Conservation (phyloP, 2,329 filamentous ascomycete genomes). For the Diplodia intermedia region DNA sequence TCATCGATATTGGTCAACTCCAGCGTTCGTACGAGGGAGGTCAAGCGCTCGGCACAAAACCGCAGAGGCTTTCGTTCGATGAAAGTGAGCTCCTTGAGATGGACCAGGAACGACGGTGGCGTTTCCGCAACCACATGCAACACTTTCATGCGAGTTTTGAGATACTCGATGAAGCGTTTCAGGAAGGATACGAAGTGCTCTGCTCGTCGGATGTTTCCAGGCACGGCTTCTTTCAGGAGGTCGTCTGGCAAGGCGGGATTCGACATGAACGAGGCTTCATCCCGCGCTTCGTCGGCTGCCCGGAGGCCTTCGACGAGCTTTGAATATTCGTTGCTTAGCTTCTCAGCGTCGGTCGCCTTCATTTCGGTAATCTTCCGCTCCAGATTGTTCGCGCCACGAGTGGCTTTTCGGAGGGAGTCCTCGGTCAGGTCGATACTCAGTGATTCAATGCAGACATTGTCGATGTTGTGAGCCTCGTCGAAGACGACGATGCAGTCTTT, state of each 20-base stretch:
- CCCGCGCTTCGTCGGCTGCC: conserved; percentile 84
- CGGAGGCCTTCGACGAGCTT: conserved; percentile 92
- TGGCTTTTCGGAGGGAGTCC: conserved; percentile 89
- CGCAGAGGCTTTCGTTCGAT: conserved; percentile 95
- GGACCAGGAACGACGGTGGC: conserved; percentile 87
- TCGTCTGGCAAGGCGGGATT: conserved; percentile 95
- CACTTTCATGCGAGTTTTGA: conserved; percentile 98
- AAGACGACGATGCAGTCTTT: conserved; percentile 99
- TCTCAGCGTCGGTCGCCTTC: conserved; percentile 93
- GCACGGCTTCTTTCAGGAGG: conserved; percentile 91
- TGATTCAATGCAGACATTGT: conserved; percentile 98
- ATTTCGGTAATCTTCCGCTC: conserved; percentile 92
- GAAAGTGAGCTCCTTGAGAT: conserved; percentile 94
- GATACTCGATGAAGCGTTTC: conserved; percentile 95
- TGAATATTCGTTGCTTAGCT: conserved; percentile 92
- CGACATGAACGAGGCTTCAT: conserved; percentile 96
- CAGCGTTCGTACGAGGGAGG: conserved; percentile 90
- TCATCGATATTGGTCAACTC: conserved; percentile 98
- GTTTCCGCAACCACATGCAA: conserved; percentile 97
- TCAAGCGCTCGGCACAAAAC: conserved; percentile 93
- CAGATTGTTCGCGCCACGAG: conserved; percentile 86
- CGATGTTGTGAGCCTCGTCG: conserved; percentile 98
- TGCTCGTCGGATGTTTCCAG: conserved; percentile 92
- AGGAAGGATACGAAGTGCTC: conserved; percentile 96
- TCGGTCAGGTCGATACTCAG: conserved; percentile 96